A percentile compares a stretch with the other conserved stretches of the same genome.
These are phyloP conservation scores for Microstegium vimineum DNA, from an alignment of 176 grass and related monocot genomes.

Conservation along the genomic window DNA sequence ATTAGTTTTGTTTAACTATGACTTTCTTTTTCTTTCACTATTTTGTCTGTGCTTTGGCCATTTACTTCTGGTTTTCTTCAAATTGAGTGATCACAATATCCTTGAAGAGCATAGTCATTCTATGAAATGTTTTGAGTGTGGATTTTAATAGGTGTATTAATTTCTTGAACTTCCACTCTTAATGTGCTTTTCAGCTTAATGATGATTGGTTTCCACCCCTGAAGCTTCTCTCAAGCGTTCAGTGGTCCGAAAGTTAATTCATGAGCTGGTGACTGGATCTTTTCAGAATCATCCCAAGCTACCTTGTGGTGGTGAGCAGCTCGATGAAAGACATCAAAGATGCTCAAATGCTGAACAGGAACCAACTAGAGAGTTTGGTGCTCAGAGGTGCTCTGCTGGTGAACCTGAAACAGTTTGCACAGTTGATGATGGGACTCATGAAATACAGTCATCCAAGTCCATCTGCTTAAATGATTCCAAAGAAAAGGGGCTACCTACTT, in stretches of 20 bases:
- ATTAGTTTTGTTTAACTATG: not conserved
- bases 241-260: slow-evolving; percentile 71
- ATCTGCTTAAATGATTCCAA: slow-evolving; percentile 41
- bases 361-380: slow-evolving; percentile 39
- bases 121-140: not conserved
- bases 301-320: slow-evolving; percentile 28
- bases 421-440: slow-evolving; percentile 22
- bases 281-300: slow-evolving; percentile 33
- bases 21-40: not conserved
- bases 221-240: slow-evolving; percentile 95
- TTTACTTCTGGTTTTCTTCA: not conserved
- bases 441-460: slow-evolving; percentile 25
- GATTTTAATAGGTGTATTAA: slow-evolving; percentile 11
- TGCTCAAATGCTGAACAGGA: slow-evolving; percentile 42
- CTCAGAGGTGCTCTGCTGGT: slow-evolving; percentile 31
- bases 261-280: slow-evolving; percentile 37
- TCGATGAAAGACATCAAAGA: slow-evolving; percentile 37
- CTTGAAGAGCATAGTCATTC: not conserved
- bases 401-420: slow-evolving; percentile 30
- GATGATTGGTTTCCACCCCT: slow-evolving; percentile 79
- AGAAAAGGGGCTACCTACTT: slow-evolving; percentile 21
- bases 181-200: slow-evolving; percentile 58
- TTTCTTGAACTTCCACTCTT: slow-evolving; percentile 14
- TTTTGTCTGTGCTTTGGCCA: not conserved
- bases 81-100: not conserved